phyloP scores from a whole-genome alignment of 2,329 filamentous ascomycete species.

The Apiospora koreana region DNA sequence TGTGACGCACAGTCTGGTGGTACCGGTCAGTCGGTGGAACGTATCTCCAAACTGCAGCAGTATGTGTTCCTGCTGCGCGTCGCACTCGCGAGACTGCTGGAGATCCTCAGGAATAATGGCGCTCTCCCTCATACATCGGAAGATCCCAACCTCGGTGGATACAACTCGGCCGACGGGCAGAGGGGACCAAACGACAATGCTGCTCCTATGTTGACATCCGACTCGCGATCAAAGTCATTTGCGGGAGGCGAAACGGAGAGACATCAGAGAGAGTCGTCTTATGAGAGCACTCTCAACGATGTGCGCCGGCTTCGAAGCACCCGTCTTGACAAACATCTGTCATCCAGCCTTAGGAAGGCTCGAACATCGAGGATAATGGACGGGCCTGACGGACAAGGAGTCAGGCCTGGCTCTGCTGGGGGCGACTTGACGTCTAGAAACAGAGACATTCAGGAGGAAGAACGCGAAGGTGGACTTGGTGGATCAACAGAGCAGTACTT shows the following conservation, averaged over 20 bases:
- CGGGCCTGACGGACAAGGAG: conserved; percentile 69
- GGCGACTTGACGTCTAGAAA: conserved; percentile 54
- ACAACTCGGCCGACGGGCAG: conserved; percentile 67
- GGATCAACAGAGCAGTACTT: conserved; percentile 80
- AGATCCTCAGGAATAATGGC: conserved; percentile 82
- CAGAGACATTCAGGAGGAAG: conserved; percentile 73
- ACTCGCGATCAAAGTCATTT: conserved; percentile 74
- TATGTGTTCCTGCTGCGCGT: conserved; percentile 93
- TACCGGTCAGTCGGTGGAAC: conserved; percentile 57
- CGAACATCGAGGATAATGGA: conserved; percentile 92
- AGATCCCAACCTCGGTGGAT: conserved; percentile 67
- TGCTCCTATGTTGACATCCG: conserved; percentile 59
- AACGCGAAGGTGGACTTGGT: conserved; percentile 69
- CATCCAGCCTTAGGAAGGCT: conserved; percentile 87
- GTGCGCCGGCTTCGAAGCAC: conserved; percentile 90
- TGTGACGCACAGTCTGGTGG: conserved; percentile 60
- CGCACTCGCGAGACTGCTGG: conserved; percentile 83
- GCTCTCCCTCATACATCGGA: conserved; percentile 76
- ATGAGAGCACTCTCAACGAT: conserved; percentile 95
- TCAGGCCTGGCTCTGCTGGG: conserved; percentile 72
- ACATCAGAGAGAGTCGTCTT: conserved; percentile 70
- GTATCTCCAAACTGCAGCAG: conserved; percentile 85
- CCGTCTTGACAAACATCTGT: conserved; percentile 89
- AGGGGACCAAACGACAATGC: conserved; percentile 47
- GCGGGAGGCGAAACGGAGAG: conserved; percentile 59